Evolutionary conservation across 768 basidiomycete species (phyloP).

Genomic region (Pleurotus eryngii): DNA sequence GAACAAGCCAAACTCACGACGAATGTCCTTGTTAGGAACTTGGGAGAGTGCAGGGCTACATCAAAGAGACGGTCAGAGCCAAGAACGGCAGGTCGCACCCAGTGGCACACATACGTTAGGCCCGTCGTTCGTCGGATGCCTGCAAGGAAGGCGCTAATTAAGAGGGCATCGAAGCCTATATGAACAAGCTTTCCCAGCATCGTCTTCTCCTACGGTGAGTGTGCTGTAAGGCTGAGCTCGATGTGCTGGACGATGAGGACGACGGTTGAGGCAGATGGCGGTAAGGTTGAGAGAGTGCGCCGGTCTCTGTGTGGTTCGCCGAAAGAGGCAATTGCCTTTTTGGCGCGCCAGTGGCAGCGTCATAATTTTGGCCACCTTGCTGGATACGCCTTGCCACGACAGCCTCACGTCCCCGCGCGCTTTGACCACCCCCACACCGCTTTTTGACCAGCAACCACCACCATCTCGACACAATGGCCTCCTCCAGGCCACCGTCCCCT

Average conservation of each 20-base stretch:
- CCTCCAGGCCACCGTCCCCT: constrained; percentile 41
- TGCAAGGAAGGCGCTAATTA: constrained; percentile 79
- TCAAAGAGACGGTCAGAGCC: background rate
- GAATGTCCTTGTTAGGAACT: constrained; percentile 86
- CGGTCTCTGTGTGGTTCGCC: background rate
- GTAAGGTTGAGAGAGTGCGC: background rate
- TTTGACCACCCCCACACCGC: background rate
- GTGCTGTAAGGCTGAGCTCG: background rate
- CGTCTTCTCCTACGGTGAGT: background rate
- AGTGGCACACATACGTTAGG: constrained; percentile 59
- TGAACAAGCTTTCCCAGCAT: constrained; percentile 40
- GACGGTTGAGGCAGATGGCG: background rate
- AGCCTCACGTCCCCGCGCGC: background rate
- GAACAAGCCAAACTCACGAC: constrained; percentile 52
- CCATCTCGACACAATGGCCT: constrained; percentile 27
- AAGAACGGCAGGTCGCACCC: background rate
- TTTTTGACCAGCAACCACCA: background rate
- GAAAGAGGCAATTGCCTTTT: constrained; percentile 7
- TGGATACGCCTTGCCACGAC: constrained; percentile 8
- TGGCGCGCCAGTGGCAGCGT: background rate
- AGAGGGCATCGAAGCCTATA: constrained; percentile 71
- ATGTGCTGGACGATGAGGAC: background rate
- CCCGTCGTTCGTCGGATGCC: constrained; percentile 84
- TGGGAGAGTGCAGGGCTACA: constrained; percentile 69
- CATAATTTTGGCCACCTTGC: background rate